Evolutionary conservation across 2,329 filamentous ascomycete species (phyloP), one percentile per base, ranked within the genome.

Genomic region (Xylariaceae sp.): DNA sequence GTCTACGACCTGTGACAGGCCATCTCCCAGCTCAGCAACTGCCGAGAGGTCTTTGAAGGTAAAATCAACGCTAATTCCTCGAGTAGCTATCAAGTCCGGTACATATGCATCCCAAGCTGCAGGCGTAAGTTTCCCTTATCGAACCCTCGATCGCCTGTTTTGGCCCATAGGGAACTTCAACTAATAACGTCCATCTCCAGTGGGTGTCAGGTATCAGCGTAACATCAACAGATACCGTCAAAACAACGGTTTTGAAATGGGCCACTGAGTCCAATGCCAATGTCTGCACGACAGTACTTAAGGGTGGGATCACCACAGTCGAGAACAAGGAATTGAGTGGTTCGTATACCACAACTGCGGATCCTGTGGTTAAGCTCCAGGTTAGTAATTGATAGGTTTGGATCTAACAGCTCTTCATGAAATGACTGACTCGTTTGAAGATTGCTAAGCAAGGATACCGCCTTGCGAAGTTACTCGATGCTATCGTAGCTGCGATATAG

Each of bases 391-490:
- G 7, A 28, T 7, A 28, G 22, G 7, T 5, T 7, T 28, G 22
- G 22, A 28, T 28, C 7, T 28, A 28, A 4, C 22, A 4, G 22
- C 22, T 28, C 22, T 28, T 28, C 4, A 28, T 7, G 22, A 28
- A 28, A 7, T 28, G 7, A 4, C 22, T 28, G 7, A 28, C 22
- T 28, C 22, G 22, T 28, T 4, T 28, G 22, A 28, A 28, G 22
- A 73, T 76, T 22, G 71, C 73, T 9, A 76, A 76, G 65, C 71
- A 71, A 47, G 74, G 74, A 0, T 74, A 74, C 48, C 65, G 67
- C 10, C 60, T 70, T 5, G 68, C 66, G 4, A 69, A 69, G 56
- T 69, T 61, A 54, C 52, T 69, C 39, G 66, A 70, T 50, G 66
- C 67, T 16, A 66, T 69, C 42, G 68, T 63, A 14, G 64, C 61